Percentiles rank a stretch among this genome's conserved stretches.
These are phyloP conservation scores for Selenicereus undatus DNA, from an alignment of 148 eudicot species.

Conservation along the genomic window DNA sequence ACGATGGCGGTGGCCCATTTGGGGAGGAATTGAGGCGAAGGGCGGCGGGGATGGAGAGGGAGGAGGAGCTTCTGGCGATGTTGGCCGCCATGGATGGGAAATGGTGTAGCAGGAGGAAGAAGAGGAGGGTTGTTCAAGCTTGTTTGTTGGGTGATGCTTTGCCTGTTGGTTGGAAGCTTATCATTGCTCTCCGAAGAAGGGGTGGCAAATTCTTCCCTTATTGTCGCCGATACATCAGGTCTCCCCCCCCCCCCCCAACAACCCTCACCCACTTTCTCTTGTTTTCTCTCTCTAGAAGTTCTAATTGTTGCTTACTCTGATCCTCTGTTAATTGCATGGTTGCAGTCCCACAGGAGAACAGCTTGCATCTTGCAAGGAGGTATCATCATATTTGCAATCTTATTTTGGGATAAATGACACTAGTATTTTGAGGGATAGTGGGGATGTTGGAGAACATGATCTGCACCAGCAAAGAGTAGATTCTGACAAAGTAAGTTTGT, in stretches of 20 bases:
- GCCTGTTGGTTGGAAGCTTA: slow-evolving; percentile 64
- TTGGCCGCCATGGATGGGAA: slow-evolving; percentile 40
- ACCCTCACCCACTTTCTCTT: background rate
- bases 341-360: slow-evolving; percentile 67
- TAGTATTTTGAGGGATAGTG: slow-evolving; percentile 34
- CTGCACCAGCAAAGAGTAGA: slow-evolving; percentile 29
- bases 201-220: slow-evolving; percentile 37
- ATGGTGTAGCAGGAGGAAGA: slow-evolving; percentile 57
- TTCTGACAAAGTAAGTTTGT: slow-evolving; percentile 35
- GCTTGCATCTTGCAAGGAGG: slow-evolving; percentile 61
- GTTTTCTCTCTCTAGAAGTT: background rate
- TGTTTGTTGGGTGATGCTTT: slow-evolving; percentile 40
- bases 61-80: slow-evolving; percentile 38
- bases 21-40: slow-evolving; percentile 34
- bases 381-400: slow-evolving; percentile 46
- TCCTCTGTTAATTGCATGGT: background rate
- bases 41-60: slow-evolving; percentile 35
- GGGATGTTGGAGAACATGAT: slow-evolving; percentile 20
- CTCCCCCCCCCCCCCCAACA: background rate
- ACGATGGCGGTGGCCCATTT: slow-evolving; percentile 16
- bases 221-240: slow-evolving; percentile 69
- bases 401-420: slow-evolving; percentile 38
- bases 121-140: slow-evolving; percentile 42
- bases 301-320: no score
- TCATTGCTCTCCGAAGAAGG: slow-evolving; percentile 45